A percentile compares a stretch with the other conserved stretches of the same genome.
Conservation (phyloP, 1,139 yeast species). For the Suhomyces guaymorum region DNA sequence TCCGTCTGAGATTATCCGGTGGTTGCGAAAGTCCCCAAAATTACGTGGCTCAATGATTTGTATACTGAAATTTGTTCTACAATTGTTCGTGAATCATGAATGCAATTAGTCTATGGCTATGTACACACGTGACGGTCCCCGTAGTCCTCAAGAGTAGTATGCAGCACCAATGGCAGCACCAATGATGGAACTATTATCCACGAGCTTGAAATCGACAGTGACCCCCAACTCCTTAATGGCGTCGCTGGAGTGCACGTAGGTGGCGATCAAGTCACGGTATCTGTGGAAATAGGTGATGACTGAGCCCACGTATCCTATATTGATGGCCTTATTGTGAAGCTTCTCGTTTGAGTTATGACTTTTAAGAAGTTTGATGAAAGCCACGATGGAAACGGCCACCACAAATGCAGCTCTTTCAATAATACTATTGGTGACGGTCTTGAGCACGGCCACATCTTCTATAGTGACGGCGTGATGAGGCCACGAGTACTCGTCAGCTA, state of each 20-base stretch:
- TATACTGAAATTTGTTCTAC: no score
- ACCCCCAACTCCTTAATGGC: conserved; percentile 30
- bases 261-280: conserved; percentile 33
- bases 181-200: conserved; percentile 46
- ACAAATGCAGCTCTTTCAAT: conserved; percentile 43
- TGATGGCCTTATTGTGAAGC: conserved; percentile 21
- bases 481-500: conserved; percentile 29
- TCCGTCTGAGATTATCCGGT: no score
- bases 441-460: conserved; percentile 31
- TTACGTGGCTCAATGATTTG: no score
- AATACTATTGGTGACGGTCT: conserved; percentile 30
- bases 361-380: conserved; percentile 36
- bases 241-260: conserved; percentile 32
- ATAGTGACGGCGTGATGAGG: conserved; percentile 17
- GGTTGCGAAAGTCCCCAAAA: no score
- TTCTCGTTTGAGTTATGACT: conserved; percentile 29
- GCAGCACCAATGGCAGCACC: conserved; percentile 56
- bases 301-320: conserved; percentile 49
- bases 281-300: conserved; percentile 39
- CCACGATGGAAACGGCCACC: conserved; percentile 39
- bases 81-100: conserved; percentile 9
- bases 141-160: conserved; percentile 24
- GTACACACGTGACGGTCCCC: no score
- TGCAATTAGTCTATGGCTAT: conserved; percentile 4
- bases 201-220: conserved; percentile 38